Evolutionary conservation across 2,329 filamentous ascomycete genomes (phyloP), one percentile per base, ranked within the genome.

Genomic region (Trichoderma guizhouense): DNA sequence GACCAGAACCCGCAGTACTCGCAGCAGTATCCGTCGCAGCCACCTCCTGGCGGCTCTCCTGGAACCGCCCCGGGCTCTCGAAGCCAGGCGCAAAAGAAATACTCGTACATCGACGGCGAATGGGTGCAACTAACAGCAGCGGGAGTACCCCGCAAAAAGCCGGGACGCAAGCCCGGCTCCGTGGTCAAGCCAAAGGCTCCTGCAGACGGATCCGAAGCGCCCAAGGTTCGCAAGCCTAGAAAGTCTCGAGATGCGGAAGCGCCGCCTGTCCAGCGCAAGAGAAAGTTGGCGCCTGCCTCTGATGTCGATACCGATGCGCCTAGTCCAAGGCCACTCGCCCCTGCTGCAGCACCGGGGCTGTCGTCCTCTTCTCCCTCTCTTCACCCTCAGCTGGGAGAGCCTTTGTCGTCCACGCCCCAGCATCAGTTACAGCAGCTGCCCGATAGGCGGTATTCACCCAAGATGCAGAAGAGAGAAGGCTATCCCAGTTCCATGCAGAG

Each of bases 101-200:
- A 78, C 53, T 79, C 78, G 14, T 69, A 77, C n/a, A 77, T 82
- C 73, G 79, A 85, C 74, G 78, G 83, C 74, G 74, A 82, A 76
- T 80, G 80, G 75, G 84, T 86, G 32, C 84, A 83, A 73, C 80
- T 90, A 67, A 90, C 87, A 0, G 87, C 88, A 30, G 87, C 88
- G 66, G 88, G 88, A 12, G 77, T 88, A 7, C 87, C 88, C 0
- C 82, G 89, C 5, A 90, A 90, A 81, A 91, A 91, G 81, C 88
- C 89, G 24, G 89, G 89, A 26, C 86, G 89, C 64, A 91, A 91
- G 78, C 88, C 89, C 77, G 92, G 86, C 77, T 88, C 83, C 73
- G 86, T 82, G 69, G 79, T 85, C 63, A 87, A 86, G 76, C 79
- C 81, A 71, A 84, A 83, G 78, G 78, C 61, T 15, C 80, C 72